Conservation (phyloP, 768 basidiomycete genomes). For the Rhodotorula toruloides region DNA sequence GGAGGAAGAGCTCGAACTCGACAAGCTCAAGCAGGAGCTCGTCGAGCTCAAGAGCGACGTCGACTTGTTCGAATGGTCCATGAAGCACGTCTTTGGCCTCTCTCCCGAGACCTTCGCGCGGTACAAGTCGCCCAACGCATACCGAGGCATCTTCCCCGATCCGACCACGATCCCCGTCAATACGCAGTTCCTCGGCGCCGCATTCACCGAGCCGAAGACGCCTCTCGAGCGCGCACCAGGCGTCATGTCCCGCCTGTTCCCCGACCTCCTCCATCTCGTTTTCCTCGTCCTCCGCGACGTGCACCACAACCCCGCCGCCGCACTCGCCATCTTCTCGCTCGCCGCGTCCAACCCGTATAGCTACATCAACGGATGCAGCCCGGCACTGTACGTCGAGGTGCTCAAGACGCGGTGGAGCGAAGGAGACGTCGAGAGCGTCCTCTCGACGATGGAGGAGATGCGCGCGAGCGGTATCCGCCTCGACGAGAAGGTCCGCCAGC, state of each 20-base stretch:
- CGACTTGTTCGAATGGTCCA: slow-evolving; percentile 68
- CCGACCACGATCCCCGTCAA: not conserved
- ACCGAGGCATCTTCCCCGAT: slow-evolving; percentile 16
- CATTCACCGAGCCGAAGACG: not conserved
- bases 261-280: slow-evolving; percentile 61
- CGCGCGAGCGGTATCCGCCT: slow-evolving; percentile 5
- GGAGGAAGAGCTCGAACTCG: slow-evolving; percentile 48
- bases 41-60: slow-evolving; percentile 63
- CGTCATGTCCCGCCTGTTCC: slow-evolving; percentile 44
- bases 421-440: slow-evolving; percentile 24
- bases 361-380: slow-evolving; percentile 85
- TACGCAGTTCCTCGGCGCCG: not conserved
- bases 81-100: slow-evolving; percentile 59
- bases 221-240: not conserved
- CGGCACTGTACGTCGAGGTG: slow-evolving; percentile 79
- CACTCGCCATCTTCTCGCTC: slow-evolving; percentile 74
- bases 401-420: slow-evolving; percentile 70
- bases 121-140: slow-evolving; percentile 9
- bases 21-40: slow-evolving; percentile 68
- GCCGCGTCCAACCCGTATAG: slow-evolving; percentile 66
- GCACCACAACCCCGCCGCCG: slow-evolving; percentile 71
- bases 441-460: slow-evolving; percentile 63
- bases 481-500: slow-evolving; percentile 4
- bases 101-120: no score
- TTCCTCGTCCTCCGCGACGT: slow-evolving; percentile 73